Conservation (phyloP, 306 rosid species). For the apple (Malus domestica) region DNA sequence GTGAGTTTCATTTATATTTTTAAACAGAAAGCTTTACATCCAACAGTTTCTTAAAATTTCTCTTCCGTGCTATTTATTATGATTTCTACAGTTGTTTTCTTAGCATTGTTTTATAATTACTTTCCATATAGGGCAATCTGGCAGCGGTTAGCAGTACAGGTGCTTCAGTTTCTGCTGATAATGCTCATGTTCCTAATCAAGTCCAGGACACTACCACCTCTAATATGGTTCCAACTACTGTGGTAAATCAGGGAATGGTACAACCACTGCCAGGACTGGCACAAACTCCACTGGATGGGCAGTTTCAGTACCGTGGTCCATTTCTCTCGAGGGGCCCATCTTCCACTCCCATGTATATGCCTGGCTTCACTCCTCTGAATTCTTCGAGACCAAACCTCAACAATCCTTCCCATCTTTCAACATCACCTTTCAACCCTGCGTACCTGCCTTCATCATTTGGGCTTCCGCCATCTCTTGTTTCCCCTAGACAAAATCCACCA, state of each 20-base stretch:
- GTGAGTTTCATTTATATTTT: conserved; percentile 51
- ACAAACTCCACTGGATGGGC: conserved; percentile 34
- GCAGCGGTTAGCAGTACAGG: conserved; percentile 38
- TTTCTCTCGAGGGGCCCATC: conserved; percentile 50
- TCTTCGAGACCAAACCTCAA: conserved; percentile 28
- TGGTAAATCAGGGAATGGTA: conserved; percentile 32
- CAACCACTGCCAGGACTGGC: conserved; percentile 34
- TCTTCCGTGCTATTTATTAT: background rate
- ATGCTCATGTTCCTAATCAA: conserved; percentile 24
- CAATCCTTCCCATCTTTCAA: conserved; percentile 31
- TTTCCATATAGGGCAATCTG: conserved; percentile 60
- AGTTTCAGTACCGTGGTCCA: conserved; percentile 43
- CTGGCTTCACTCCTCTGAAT: conserved; percentile 37
- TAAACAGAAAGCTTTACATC: background rate
- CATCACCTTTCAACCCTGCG: conserved; percentile 39
- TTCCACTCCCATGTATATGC: conserved; percentile 27
- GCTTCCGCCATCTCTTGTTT: conserved; percentile 40
- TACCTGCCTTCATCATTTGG: conserved; percentile 42
- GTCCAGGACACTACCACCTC: conserved; percentile 28
- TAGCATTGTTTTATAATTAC: conserved; percentile 16
- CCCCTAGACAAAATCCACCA: conserved; percentile 35
- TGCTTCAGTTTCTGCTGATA: conserved; percentile 37
- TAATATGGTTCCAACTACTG: conserved; percentile 23
- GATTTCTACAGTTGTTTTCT: background rate
- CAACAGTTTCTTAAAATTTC: background rate